Base-by-base conservation (phyloP, 2,329 filamentous ascomycete genomes). In the Exophiala xenobiotica region DNA sequence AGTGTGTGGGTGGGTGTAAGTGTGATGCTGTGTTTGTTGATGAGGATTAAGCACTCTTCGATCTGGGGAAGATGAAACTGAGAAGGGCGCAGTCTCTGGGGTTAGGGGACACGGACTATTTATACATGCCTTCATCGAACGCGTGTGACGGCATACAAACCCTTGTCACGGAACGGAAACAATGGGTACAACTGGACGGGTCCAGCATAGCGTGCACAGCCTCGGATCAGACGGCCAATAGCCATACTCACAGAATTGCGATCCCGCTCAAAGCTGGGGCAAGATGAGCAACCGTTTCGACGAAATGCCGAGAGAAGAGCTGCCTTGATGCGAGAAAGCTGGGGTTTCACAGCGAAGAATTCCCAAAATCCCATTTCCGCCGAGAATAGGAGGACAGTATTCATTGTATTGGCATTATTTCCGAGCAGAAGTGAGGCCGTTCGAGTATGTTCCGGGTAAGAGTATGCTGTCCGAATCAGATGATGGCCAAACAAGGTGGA, bases 111-210 rank as follows among this genome's bases (percentile, higher is more conserved):
- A 40, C 18, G 20, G 38, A 40, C 9, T 40, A 40, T 40, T 24
- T 40, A 40, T 40, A 40, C 38, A 24, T 40, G 18, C 6, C 31
- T n/a, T n/a, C n/a, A n/a, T n/a, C n/a, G n/a, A n/a, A n/a, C n/a
- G n/a, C n/a, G n/a, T n/a, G n/a, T n/a, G n/a, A n/a, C n/a, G n/a
- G n/a, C n/a, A n/a, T n/a, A n/a, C n/a, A n/a, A n/a, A n/a, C n/a
- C n/a, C n/a, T n/a, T n/a, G 9, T 33, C 29, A 33, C 29, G 29
- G 29, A 14, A 33, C 16, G 29, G 29, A 33, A n/a, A n/a, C n/a
- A n/a, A n/a, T n/a, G n/a, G n/a, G n/a, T n/a, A n/a, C n/a, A n/a
- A n/a, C n/a, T n/a, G n/a, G n/a, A n/a, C n/a, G n/a, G n/a, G n/a
- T n/a, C n/a, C n/a, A n/a, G n/a, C n/a, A n/a, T n/a, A n/a, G n/a